These are phyloP conservation scores for Heliocybe sulcata DNA, from an alignment of 1,284 basidiomycete species.

Conservation along the genomic window DNA sequence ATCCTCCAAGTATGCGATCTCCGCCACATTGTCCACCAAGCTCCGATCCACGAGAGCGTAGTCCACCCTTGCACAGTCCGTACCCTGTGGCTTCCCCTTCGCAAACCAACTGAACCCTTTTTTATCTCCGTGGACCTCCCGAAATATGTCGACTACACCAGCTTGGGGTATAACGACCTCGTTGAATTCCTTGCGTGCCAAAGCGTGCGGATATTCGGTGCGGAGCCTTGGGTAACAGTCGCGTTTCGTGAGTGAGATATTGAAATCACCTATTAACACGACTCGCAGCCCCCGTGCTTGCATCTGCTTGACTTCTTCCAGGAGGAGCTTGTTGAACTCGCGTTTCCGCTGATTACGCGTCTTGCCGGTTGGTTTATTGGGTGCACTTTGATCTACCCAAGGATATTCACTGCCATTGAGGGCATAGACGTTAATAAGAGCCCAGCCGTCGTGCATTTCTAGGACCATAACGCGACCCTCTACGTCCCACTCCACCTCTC, in stretches of 20 bases:
- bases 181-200: conserved; percentile 16
- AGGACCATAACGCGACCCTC: conserved; percentile 18
- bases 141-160: conserved; percentile 16
- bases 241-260: conserved; percentile 15
- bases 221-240: conserved; percentile 17
- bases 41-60: conserved; percentile 17
- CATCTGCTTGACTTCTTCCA: conserved; percentile 15
- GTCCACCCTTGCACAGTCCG: conserved; percentile 18
- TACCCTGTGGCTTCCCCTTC: conserved; percentile 18
- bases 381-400: conserved; percentile 15
- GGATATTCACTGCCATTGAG: conserved; percentile 21
- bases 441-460: conserved; percentile 19
- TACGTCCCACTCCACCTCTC: conserved; percentile 19
- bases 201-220: conserved; percentile 13
- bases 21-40: conserved; percentile 12
- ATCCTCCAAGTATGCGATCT: conserved; percentile 16
- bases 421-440: conserved; percentile 20
- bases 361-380: conserved; percentile 13
- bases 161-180: conserved; percentile 16
- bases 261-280: conserved; percentile 21
- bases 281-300: conserved; percentile 15
- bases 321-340: conserved; percentile 19
- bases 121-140: conserved; percentile 12
- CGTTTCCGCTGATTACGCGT: conserved; percentile 18
- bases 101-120: conserved; percentile 20